Conservation (phyloP, 495 filamentous ascomycete genomes). For the Penicillium soppii region DNA sequence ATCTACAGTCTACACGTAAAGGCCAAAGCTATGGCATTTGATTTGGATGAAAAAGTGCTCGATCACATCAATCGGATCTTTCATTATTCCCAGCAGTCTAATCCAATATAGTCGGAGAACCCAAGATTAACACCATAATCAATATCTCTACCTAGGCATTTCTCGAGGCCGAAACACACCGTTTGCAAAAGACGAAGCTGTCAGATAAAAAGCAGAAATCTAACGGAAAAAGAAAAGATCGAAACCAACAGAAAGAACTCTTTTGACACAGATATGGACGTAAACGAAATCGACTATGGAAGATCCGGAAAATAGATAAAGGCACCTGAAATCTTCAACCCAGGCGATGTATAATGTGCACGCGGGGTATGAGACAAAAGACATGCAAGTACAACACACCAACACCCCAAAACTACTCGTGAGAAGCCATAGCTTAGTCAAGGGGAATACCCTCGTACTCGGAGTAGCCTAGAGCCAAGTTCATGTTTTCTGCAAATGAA, state of each 20-base stretch:
- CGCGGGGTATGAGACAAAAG: constrained; percentile 33
- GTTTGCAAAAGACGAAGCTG: background rate
- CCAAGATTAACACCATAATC: no score
- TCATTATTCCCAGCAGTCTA: no score
- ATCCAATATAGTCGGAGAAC: no score
- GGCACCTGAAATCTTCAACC: constrained; percentile 25
- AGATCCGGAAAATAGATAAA: constrained; percentile 13
- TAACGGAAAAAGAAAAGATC: background rate
- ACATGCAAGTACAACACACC: constrained; percentile 17
- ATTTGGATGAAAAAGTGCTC: no score
- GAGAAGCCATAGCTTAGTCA: constrained; percentile 39
- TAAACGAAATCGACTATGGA: constrained; percentile 24
- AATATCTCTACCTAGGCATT: no score
- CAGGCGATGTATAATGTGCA: constrained; percentile 34
- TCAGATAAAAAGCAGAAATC: background rate
- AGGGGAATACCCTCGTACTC: constrained; percentile 91
- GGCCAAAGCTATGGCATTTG: no score
- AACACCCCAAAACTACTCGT: constrained; percentile 21
- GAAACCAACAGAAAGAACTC: constrained; percentile 5
- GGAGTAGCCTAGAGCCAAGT: constrained; percentile 86
- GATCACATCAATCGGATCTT: no score
- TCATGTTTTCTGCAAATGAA: constrained; percentile 79
- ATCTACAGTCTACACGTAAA: no score
- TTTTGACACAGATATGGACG: constrained; percentile 15
- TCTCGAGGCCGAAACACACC: no score